Conservation (phyloP, 2,329 filamentous ascomycete species). For the Plectosphaerella plurivora region DNA sequence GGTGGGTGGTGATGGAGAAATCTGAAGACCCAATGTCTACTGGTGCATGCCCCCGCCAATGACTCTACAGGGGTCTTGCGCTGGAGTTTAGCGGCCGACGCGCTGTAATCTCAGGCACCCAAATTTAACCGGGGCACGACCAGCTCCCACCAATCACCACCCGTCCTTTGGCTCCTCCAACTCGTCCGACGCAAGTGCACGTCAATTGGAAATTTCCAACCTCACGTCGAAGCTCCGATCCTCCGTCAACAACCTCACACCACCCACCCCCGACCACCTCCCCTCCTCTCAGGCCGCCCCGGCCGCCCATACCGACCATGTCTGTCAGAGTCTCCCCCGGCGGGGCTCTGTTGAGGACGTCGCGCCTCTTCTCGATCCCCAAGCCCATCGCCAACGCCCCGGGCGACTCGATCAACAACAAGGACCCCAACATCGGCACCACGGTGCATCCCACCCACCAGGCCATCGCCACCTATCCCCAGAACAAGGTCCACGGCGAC, state of each 20-base stretch:
- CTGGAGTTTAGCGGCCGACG: background rate
- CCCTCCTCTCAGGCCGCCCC: conserved; percentile 14
- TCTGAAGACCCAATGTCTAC: no score
- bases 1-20: no score
- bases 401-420: conserved; percentile 38
- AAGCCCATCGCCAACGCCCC: conserved; percentile 63
- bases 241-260: conserved; percentile 2
- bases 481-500: conserved; percentile 73
- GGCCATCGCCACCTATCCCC: conserved; percentile 71
- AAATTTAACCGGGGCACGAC: no score
- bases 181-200: background rate
- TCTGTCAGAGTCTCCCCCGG: conserved; percentile 48
- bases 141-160: conserved; percentile 3
- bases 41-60: no score
- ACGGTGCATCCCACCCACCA: conserved; percentile 76
- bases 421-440: conserved; percentile 44
- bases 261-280: conserved; percentile 21
- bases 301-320: conserved; percentile 14
- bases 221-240: background rate
- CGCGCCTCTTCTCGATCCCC: conserved; percentile 85
- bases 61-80: background rate
- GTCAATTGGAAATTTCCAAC: conserved; percentile 13
- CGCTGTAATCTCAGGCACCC: no score
- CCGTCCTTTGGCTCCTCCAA: conserved; percentile 5
- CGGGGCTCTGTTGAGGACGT: conserved; percentile 72